Evolutionary conservation across 2,329 filamentous ascomycete species (phyloP), one percentile per base, ranked within the genome.

Genomic region (Didymella pinodella): DNA sequence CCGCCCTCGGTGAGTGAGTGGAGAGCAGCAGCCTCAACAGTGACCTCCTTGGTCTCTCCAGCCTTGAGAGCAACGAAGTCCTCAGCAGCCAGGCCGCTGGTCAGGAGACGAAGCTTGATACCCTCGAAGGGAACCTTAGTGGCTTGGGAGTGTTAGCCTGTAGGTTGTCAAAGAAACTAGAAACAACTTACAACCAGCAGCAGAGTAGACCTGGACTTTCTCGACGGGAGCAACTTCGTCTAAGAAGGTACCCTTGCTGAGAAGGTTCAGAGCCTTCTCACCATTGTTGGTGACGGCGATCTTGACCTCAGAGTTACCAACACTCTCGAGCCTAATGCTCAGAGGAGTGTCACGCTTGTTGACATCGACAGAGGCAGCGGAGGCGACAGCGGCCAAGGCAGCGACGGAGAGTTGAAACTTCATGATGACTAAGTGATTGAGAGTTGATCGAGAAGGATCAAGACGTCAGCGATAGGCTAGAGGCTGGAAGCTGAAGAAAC

Each of bases 21-120:
- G 2, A 83, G 79, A 69, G 85, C 79, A 32, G 83, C 85, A 31
- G 85, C 78, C 65, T 87, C 83, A 57, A 87, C 85, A 40, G 79
- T 80, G 31, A 83, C 75, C 64, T 83, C 80, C 62, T 87, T 78
- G 8, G 83, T 82, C 71, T 85, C 73, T 31, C 77, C 78, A 45
- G 76, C 70, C 36, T 48, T 75, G 53, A 88, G 80, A 34, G 76
- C 75, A 65, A 82, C 73, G 73, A 87, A 88, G 48, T 82, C 79
- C 4, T 81, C 78, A 29, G 82, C 79, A 18, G 67, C 74, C 25
- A 87, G 78, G 40, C 76, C 74, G 22, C 55, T 64, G 16, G 80
- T 82, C 60, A 79, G 72, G 28, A 87, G 70, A 32, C 80, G 81
- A 40, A 85, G 77, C 41, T 82, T 81, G 59, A 87, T 79, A 45